Evolutionary conservation across 129 eudicot species (phyloP).

Genomic region (Pseudognaphalium luteoalbum): DNA sequence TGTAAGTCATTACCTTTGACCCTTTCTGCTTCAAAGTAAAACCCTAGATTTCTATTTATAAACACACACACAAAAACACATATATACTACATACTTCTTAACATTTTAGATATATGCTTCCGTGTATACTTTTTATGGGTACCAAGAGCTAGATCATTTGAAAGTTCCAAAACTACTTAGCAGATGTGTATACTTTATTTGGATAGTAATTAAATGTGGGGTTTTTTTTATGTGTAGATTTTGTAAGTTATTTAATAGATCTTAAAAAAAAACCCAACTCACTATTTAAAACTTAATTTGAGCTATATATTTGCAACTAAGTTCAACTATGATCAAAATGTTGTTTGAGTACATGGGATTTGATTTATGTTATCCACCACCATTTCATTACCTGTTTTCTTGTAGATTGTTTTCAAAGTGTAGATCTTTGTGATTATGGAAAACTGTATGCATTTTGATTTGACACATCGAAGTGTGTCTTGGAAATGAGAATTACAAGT

Average conservation of each 20-base stretch:
- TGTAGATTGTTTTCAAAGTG: not conserved
- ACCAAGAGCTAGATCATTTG: too few species aligned
- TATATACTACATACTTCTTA: too few species aligned
- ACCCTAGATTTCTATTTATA: slow-evolving; percentile 22
- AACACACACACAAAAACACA: not conserved
- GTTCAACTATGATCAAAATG: too few species aligned
- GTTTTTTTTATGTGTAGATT: not conserved
- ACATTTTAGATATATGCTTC: too few species aligned
- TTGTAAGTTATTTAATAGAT: too few species aligned
- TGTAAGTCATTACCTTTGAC: slow-evolving; percentile 35
- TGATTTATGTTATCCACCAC: not conserved
- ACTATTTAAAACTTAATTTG: too few species aligned
- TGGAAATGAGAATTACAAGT: not conserved
- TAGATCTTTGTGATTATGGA: not conserved
- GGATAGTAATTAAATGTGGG: too few species aligned
- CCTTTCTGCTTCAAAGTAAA: slow-evolving; percentile 21
- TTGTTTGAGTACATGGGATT: not conserved
- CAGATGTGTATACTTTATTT: too few species aligned
- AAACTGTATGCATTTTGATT: slow-evolving; percentile 4
- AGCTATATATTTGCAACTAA: too few species aligned
- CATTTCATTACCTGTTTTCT: not conserved
- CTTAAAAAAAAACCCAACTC: too few species aligned
- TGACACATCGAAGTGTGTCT: slow-evolving; percentile 5
- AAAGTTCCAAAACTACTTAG: too few species aligned
- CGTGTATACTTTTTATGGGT: too few species aligned